Conservation (phyloP, 495 filamentous ascomycete species). For the Aspergillus saccharolyticus region DNA sequence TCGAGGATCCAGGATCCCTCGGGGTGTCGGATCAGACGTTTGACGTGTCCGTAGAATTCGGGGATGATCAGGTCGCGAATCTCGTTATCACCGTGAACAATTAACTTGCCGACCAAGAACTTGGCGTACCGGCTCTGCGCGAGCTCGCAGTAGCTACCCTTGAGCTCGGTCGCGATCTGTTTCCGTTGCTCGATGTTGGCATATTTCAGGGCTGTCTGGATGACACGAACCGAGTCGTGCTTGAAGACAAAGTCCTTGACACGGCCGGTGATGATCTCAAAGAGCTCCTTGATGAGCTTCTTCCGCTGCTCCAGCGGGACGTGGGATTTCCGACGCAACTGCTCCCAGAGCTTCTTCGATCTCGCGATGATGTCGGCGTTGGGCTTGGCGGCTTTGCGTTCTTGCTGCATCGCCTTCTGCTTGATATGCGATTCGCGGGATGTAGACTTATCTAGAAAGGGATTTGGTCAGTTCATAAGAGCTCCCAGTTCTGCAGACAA, state of each 20-base stretch:
- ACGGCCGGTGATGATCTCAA: conserved; percentile 79
- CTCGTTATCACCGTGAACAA: conserved; percentile 81
- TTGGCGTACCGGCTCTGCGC: conserved; percentile 95
- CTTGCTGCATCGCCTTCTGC: conserved; percentile 80
- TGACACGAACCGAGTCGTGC: conserved; percentile 90
- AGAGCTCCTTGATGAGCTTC: conserved; percentile 80
- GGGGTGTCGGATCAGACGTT: conserved; percentile 88
- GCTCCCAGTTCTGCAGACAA: not conserved
- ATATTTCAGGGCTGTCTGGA: conserved; percentile 96
- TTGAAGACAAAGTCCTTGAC: conserved; percentile 97
- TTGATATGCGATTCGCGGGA: conserved; percentile 88
- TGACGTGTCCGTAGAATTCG: conserved; percentile 90
- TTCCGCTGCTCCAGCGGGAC: conserved; percentile 81
- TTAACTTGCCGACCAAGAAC: conserved; percentile 90
- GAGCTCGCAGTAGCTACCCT: conserved; percentile 76
- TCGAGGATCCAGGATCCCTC: conserved; percentile 97
- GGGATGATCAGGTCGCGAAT: conserved; percentile 81
- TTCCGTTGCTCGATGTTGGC: conserved; percentile 75
- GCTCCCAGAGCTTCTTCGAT: conserved; percentile 96
- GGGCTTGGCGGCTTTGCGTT: conserved; percentile 89
- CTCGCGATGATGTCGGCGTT: conserved; percentile 83
- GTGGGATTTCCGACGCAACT: conserved; percentile 83
- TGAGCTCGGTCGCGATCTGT: conserved; percentile 81
- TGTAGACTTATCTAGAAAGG: conserved; percentile 23
- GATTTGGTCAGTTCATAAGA: not conserved